Evolutionary conservation across 73 alveolate species (phyloP).

Genomic region (Paramecium sexaurelia): DNA sequence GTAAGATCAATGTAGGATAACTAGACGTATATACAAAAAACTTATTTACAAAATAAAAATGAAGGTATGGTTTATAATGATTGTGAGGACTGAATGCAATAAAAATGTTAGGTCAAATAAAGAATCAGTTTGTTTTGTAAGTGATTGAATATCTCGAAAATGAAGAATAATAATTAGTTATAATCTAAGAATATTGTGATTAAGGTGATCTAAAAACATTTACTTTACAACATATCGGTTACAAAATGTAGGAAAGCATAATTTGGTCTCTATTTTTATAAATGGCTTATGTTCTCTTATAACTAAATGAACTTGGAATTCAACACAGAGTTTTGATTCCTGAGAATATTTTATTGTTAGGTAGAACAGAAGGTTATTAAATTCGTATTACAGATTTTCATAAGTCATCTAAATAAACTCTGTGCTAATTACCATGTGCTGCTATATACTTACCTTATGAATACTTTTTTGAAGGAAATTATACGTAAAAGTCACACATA

Average conservation of each 20-base stretch:
- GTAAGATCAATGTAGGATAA: slow-evolving; percentile 19
- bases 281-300: slow-evolving; percentile 12
- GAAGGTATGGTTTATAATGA: slow-evolving; percentile 17
- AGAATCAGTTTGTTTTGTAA: background rate
- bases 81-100: slow-evolving; percentile 45
- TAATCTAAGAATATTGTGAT: slow-evolving; percentile 56
- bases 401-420: background rate
- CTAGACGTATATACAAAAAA: slow-evolving; percentile 38
- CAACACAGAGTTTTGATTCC: slow-evolving; percentile 27
- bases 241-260: slow-evolving; percentile 50
- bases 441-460: slow-evolving; percentile 45
- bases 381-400: slow-evolving; percentile 43
- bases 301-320: slow-evolving; percentile 23
- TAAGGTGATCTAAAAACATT: slow-evolving; percentile 43
- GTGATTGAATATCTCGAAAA: slow-evolving; percentile 46
- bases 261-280: slow-evolving; percentile 34
- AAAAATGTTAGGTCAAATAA: background rate
- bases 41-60: slow-evolving; percentile 30
- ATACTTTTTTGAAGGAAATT: slow-evolving; percentile 3
- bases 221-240: slow-evolving; percentile 48
- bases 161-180: slow-evolving; percentile 44
- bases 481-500: slow-evolving; percentile 39
- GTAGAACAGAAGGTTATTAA: slow-evolving; percentile 50
- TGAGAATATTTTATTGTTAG: background rate
- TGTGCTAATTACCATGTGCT: slow-evolving; percentile 51